These are phyloP conservation scores for Diddensiella caesifluorescens DNA, from an alignment of 805 yeast species.

Conservation along the genomic window DNA sequence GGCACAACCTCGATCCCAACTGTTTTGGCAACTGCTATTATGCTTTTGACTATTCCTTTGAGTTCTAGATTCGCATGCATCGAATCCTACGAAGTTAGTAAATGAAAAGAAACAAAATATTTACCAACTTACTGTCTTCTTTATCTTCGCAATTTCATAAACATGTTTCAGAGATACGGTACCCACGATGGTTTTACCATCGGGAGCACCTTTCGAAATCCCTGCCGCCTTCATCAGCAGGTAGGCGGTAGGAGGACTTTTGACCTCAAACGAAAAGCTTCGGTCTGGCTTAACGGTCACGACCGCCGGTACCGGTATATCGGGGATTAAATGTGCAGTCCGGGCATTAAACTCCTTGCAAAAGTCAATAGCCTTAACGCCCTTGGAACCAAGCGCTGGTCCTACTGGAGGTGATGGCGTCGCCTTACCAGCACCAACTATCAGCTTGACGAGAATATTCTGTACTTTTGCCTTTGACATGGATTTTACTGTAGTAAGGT, in stretches of 20 bases:
- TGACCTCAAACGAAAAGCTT: constrained; percentile 76
- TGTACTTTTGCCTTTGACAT: constrained; percentile 41
- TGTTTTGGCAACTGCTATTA: constrained; percentile 82
- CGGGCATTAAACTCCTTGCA: constrained; percentile 98
- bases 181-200: constrained; percentile 58
- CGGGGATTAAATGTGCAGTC: constrained; percentile 80
- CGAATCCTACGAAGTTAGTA: constrained; percentile 48
- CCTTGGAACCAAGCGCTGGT: constrained; percentile 97
- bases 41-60: constrained; percentile 72
- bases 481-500: not conserved
- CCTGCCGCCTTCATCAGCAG: constrained; percentile 77
- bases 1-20: constrained; percentile 81
- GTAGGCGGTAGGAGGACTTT: constrained; percentile 89
- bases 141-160: constrained; percentile 91
- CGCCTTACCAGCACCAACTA: constrained; percentile 96
- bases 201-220: constrained; percentile 70
- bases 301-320: constrained; percentile 83
- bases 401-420: constrained; percentile 99
- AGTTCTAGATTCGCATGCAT: constrained; percentile 66
- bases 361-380: constrained; percentile 97
- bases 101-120: not conserved
- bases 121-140: constrained; percentile 43
- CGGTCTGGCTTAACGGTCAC: constrained; percentile 90
- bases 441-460: constrained; percentile 72
- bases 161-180: constrained; percentile 75